Conservation (phyloP, 208 protist genomes). For the Leptomonas seymouri region DNA sequence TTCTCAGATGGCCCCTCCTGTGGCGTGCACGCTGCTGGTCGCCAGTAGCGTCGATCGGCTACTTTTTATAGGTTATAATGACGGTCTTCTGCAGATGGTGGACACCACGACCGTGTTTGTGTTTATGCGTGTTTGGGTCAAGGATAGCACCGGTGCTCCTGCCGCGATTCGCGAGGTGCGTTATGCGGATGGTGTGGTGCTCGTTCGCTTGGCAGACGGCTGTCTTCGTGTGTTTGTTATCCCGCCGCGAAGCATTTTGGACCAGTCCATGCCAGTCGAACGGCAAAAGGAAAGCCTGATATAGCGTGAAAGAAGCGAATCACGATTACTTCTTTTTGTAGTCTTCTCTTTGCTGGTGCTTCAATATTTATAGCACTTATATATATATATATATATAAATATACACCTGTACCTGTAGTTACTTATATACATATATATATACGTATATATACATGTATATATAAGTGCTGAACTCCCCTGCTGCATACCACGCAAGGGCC, state of each 20-base stretch:
- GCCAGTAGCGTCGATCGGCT: constrained; percentile 22
- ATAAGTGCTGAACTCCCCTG: no score
- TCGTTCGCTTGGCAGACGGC: constrained; percentile 16
- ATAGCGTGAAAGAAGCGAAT: no score
- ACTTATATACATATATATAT: no score
- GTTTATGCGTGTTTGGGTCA: constrained; percentile 54
- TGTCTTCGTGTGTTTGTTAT: constrained; percentile 17
- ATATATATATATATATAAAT: no score
- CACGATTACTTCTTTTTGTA: no score
- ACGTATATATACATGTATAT: no score
- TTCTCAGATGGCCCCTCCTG: neutral
- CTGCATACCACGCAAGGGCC: no score
- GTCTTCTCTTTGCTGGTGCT: no score
- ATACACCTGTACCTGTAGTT: no score
- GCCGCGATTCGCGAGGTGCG: constrained; percentile 19
- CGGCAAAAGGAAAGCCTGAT: no score
- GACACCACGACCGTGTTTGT: constrained; percentile 69
- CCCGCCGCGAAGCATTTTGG: constrained; percentile 32
- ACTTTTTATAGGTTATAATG: constrained; percentile 52
- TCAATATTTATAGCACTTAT: no score
- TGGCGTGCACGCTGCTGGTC: constrained; percentile 26
- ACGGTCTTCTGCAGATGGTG: constrained; percentile 80
- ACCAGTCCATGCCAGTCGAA: constrained; percentile 19
- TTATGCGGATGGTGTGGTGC: constrained; percentile 19
- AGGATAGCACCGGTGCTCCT: constrained; percentile 1